Evolutionary conservation across 371 early-diverging fungal genomes (phyloP).

Genomic region (Mucor plumbeus): DNA sequence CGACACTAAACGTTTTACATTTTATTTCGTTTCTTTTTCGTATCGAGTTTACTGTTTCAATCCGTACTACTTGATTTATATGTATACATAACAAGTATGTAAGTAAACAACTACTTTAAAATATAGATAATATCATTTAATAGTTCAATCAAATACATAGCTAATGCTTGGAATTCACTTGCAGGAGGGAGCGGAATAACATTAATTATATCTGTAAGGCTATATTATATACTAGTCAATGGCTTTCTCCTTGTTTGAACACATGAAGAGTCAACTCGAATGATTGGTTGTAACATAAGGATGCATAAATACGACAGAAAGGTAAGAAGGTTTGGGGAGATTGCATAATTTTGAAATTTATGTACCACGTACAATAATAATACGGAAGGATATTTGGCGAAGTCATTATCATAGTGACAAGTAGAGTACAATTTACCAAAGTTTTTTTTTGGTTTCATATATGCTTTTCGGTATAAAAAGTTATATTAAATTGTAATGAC

Average conservation of each 20-base stretch:
- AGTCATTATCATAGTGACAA: too few species aligned
- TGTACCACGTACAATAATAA: neutral
- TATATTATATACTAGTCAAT: neutral
- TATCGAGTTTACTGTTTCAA: too few species aligned
- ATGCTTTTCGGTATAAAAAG: too few species aligned
- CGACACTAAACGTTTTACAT: neutral
- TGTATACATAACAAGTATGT: too few species aligned
- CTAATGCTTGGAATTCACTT: neutral
- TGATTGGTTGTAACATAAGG: neutral
- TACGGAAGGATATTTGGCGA: too few species aligned
- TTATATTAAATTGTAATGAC: too few species aligned
- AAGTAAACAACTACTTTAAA: too few species aligned
- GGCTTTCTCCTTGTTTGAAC: constrained; percentile 2
- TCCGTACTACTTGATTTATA: too few species aligned
- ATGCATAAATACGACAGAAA: neutral
- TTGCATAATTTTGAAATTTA: neutral
- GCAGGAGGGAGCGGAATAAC: neutral
- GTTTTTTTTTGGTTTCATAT: too few species aligned
- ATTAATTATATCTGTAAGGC: neutral
- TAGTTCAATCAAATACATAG: too few species aligned
- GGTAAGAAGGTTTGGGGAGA: neutral
- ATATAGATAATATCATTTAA: too few species aligned
- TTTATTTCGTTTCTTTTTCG: neutral
- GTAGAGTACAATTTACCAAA: too few species aligned
- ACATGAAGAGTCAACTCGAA: neutral